A percentile compares a stretch with the other conserved stretches of the same genome.
These are phyloP conservation scores for Solanum appendiculatum DNA, from an alignment of 257 asterid genomes.

Conservation along the genomic window DNA sequence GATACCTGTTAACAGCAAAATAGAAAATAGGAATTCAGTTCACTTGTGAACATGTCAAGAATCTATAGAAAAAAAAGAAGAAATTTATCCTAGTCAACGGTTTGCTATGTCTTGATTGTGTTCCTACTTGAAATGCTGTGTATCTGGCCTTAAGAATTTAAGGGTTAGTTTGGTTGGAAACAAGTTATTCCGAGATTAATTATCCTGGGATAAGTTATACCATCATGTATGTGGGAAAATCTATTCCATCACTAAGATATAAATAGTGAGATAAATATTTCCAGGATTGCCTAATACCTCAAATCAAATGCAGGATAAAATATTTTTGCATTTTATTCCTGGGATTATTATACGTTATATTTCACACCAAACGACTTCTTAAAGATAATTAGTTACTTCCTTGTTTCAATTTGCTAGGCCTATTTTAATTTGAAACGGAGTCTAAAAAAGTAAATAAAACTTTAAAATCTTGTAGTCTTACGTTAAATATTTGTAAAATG, in stretches of 20 bases:
- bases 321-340: too few relatives aligned
- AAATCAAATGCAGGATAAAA: rapidly evolving
- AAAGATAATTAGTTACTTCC: too few relatives aligned
- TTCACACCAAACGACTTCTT: background rate
- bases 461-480: too few relatives aligned
- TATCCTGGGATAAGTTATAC: too few relatives aligned
- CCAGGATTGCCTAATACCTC: background rate
- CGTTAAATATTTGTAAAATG: too few relatives aligned
- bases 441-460: too few relatives aligned
- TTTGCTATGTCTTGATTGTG: background rate
- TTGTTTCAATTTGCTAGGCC: background rate
- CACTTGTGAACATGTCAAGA: background rate
- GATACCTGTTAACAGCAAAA: background rate
- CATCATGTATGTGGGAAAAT: background rate
- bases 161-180: background rate
- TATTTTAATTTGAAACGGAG: background rate
- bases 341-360: background rate
- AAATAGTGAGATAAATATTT: too few relatives aligned
- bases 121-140: background rate
- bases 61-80: background rate
- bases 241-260: too few relatives aligned
- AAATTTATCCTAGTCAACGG: background rate
- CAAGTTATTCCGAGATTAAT: too few relatives aligned
- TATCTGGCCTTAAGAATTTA: background rate
- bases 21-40: background rate